These are phyloP conservation scores for Naganishia sp. DNA, from an alignment of 1,284 basidiomycete species.

Conservation along the genomic window DNA sequence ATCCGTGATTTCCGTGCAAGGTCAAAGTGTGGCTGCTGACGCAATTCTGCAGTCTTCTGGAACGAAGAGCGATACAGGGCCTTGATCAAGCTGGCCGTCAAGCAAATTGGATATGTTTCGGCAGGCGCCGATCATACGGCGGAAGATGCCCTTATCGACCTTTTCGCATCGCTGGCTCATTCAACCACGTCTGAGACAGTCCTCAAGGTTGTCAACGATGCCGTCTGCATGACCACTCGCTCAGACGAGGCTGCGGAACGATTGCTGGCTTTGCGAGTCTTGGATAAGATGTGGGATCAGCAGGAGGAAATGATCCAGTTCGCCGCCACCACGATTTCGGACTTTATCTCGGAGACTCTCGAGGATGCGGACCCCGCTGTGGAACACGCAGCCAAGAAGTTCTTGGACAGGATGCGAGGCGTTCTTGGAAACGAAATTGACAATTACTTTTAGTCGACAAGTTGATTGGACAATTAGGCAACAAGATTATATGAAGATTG, in stretches of 20 bases:
- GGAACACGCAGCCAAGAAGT: constrained; percentile 51
- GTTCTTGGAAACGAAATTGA: constrained; percentile 26
- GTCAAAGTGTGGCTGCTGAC: neutral
- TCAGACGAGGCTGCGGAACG: constrained; percentile 70
- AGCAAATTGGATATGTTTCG: constrained; percentile 64
- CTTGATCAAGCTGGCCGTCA: constrained; percentile 62
- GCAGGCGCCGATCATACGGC: constrained; percentile 34
- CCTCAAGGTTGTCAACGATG: constrained; percentile 77
- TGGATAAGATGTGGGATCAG: constrained; percentile 70
- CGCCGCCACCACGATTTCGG: constrained; percentile 58
- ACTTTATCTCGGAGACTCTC: constrained; percentile 57
- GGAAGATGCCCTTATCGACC: constrained; percentile 44
- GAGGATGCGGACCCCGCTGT: constrained; percentile 57
- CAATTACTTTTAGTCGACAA: constrained; percentile 20
- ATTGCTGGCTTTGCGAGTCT: constrained; percentile 68
- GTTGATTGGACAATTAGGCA: neutral
- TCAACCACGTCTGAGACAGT: constrained; percentile 63
- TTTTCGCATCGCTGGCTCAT: constrained; percentile 61
- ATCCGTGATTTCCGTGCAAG: too few relatives aligned
- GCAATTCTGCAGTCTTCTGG: constrained; percentile 65
- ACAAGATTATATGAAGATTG: neutral
- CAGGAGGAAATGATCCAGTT: constrained; percentile 63
- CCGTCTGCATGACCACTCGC: constrained; percentile 82
- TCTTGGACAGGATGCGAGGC: constrained; percentile 50
- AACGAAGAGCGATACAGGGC: constrained; percentile 73